Conservation (phyloP, 805 yeast species). For the Candida incommunis region DNA sequence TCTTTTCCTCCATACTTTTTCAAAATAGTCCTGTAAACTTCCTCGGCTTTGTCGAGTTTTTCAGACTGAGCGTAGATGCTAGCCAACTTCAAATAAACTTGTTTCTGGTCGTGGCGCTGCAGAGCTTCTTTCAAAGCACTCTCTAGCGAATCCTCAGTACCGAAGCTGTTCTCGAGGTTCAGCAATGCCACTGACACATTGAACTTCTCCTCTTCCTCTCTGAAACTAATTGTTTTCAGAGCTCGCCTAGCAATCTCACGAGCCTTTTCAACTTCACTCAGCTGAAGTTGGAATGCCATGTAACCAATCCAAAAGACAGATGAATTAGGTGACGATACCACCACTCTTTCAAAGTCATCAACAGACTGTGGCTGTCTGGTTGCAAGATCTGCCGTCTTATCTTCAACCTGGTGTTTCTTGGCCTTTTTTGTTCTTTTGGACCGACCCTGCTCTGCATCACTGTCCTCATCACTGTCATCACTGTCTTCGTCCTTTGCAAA, state of each 20-base stretch:
- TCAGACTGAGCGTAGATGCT: constrained; percentile 64
- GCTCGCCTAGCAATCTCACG: constrained; percentile 91
- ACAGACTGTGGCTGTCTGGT: constrained; percentile 85
- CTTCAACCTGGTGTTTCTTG: constrained; percentile 37
- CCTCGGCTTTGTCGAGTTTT: constrained; percentile 55
- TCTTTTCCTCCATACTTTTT: constrained; percentile 68
- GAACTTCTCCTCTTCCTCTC: constrained; percentile 86
- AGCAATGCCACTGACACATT: constrained; percentile 93
- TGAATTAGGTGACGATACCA: constrained; percentile 86
- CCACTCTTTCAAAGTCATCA: constrained; percentile 79
- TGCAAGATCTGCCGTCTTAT: constrained; percentile 71
- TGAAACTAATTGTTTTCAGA: constrained; percentile 70
- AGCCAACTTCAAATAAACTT: constrained; percentile 67
- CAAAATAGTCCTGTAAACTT: constrained; percentile 47
- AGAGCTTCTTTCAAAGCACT: constrained; percentile 71
- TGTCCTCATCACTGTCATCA: constrained; percentile 30
- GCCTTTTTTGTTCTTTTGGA: constrained; percentile 35
- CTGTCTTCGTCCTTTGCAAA: constrained; percentile 16
- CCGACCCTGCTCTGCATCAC: constrained; percentile 11
- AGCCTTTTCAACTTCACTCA: constrained; percentile 89
- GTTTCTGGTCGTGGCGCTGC: constrained; percentile 80
- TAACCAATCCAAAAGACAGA: constrained; percentile 94
- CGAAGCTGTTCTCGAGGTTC: constrained; percentile 89
- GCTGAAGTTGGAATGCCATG: constrained; percentile 93
- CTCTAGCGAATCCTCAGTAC: constrained; percentile 68